Evolutionary conservation across 148 eudicot genomes (phyloP), one percentile per base, ranked within the genome.

Genomic region (Drosera capensis): DNA sequence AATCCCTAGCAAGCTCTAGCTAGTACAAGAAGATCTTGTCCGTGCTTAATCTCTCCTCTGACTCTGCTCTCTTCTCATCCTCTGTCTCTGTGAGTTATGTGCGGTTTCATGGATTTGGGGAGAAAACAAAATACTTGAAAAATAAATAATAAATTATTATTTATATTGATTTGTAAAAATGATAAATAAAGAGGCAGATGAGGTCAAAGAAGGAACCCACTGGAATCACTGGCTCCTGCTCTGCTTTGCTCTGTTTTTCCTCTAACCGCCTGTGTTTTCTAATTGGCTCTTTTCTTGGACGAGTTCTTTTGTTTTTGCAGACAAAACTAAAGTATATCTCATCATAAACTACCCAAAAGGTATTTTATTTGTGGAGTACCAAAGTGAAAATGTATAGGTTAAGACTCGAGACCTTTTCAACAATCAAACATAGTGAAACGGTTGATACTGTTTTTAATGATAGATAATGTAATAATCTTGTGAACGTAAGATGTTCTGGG

Each of bases 221-320:
- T 75, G 68, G 72, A 82, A 75, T 68, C 68, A 72, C 54, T 72
- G 65, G 64, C 82, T 81, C 84, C 78, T 60, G 65, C 82, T 82
- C 94, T 83, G 68, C 83, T 19, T 17, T 1, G 8, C 31, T 5
- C 16, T 65, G 11, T 9, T 28, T 28, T 15, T 54, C 56, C 58
- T 53, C 58, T 49, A 81, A 79, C 94, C 85, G 79, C 64, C 82
- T 66, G 55, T 57, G 71, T 24, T 66, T 41, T 76, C 48, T 56
- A 14, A 73, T 81, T 81, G 87, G 93, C 52, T 41, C 59, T 40
- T 63, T 49, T 35, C 55, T 5, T 40, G 41, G 40, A 46, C 38
- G 50, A 12, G 12, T 34, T 40, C 45, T 42, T 44, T 52, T 41
- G 62, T 48, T 14, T 42, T 54, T n/a, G n/a, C n/a, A n/a, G n/a